Conservation (phyloP, 2,329 filamentous ascomycete genomes). For the Sordariomycetes sp. region DNA sequence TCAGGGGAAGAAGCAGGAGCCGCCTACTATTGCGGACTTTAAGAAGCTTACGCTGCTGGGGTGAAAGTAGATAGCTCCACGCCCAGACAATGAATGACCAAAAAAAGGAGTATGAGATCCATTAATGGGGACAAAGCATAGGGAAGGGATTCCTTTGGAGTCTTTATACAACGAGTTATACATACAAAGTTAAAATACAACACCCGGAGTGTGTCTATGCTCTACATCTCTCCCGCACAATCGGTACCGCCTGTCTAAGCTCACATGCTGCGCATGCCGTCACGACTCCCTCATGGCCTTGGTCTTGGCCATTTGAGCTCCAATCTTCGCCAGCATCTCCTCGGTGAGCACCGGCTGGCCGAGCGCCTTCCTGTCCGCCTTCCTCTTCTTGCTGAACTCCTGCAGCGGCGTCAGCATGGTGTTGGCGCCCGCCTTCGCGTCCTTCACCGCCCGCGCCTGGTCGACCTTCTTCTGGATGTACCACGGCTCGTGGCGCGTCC, state of each 20-base stretch:
- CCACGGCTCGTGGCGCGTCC: conserved; percentile 67
- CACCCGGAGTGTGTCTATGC: not conserved
- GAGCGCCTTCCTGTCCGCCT: conserved; percentile 35
- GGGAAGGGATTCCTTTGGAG: not conserved
- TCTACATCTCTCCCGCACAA: not conserved
- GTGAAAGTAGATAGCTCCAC: conserved; percentile 14
- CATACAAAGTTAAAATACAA: conserved; percentile 7
- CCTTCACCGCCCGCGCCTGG: conserved; percentile 39
- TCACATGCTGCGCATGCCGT: not conserved
- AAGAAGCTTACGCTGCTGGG: conserved; percentile 40
- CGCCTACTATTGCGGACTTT: conserved; percentile 37
- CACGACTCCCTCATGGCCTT: conserved; percentile 14
- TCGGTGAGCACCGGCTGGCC: conserved; percentile 45
- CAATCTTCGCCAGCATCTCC: conserved; percentile 52
- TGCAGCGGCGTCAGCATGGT: conserved; percentile 45
- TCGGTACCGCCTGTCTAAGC: not conserved
- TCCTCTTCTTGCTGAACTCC: conserved; percentile 46
- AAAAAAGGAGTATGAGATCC: not conserved
- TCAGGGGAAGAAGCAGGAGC: conserved; percentile 30
- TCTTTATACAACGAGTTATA: not conserved
- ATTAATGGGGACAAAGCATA: not conserved
- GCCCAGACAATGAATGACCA: not conserved
- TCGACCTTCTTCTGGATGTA: conserved; percentile 56
- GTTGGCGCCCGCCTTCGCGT: conserved; percentile 20
- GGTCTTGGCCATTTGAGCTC: conserved; percentile 48